Evolutionary conservation across 2,329 filamentous ascomycete genomes (phyloP), one percentile per base, ranked within the genome.

Genomic region (Trichothecium roseum): DNA sequence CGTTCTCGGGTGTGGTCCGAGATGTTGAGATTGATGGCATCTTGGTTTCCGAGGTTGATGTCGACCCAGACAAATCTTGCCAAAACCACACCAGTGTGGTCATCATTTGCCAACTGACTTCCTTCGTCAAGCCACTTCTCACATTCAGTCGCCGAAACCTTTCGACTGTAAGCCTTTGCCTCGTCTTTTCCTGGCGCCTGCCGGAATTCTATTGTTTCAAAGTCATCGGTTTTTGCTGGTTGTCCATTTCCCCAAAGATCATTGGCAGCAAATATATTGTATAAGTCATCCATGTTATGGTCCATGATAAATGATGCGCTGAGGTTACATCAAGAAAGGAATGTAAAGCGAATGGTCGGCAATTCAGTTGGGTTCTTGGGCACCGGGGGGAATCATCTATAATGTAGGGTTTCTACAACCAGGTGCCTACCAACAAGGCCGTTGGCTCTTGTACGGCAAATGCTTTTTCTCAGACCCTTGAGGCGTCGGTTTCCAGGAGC

Each of bases 41-140:
- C n/a, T n/a, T 44, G 44, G 5, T 47, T 39, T 18, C 45, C 36
- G 16, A 46, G 36, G 29, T 49, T 37, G 29, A 51, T 44, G 12
- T 40, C 37, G 4, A 50, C 37, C 48, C 52, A 54, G 14, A 52
- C 44, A 7, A 57, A 42, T 4, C 55, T 52, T 17, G 52, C 34
- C n/a, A 53, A 35, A n/a, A 58, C 37, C 6, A 47, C 47, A 28
- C 53, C 36, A 17, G 28, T 30, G 3, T 39, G 35, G 12, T 36
- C 36, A 9, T 30, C 31, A 13, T 26, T 30, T 13, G 27, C 28
- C 6, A 20, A 30, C 24, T 33, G 31, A 14, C 28, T 32, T 8
- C 18, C 29, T 29, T 33, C 26, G 14, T 17, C 18, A 30, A 41
- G 16, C 24, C 36, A 31, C 29, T 15, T 28, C 8, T 28, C n/a